A percentile compares a stretch with the other conserved stretches of the same genome.
Conservation (phyloP, 2,329 filamentous ascomycete species). For the Cytospora paraplurivora region DNA sequence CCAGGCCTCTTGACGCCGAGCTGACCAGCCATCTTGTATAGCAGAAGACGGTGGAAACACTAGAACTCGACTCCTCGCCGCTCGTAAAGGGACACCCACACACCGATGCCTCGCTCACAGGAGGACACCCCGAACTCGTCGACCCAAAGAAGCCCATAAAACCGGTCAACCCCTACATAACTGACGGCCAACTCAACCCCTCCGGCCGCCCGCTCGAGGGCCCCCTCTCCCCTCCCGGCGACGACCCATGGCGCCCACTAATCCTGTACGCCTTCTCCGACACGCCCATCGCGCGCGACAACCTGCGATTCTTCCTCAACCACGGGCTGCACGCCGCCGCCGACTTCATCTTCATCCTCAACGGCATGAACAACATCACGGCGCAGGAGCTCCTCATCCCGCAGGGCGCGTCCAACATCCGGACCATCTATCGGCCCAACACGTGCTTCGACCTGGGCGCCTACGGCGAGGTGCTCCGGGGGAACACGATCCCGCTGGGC, state of each 20-base stretch:
- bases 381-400: conserved; percentile 34
- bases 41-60: conserved; percentile 8
- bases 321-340: conserved; percentile 42
- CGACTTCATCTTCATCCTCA: conserved; percentile 45
- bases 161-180: conserved; percentile 26
- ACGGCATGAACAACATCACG: conserved; percentile 37
- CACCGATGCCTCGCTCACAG: neutral
- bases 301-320: conserved; percentile 41
- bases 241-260: conserved; percentile 33
- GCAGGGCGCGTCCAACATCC: conserved; percentile 36
- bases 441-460: conserved; percentile 42
- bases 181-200: conserved; percentile 28
- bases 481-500: conserved; percentile 13
- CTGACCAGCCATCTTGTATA: neutral
- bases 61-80: conserved; percentile 12
- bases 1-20: too few relatives aligned
- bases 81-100: neutral
- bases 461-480: conserved; percentile 39
- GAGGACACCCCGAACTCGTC: conserved; percentile 15
- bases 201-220: conserved; percentile 24
- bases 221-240: conserved; percentile 26
- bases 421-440: conserved; percentile 36
- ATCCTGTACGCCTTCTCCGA: conserved; percentile 43
- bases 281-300: conserved; percentile 37
- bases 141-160: conserved; percentile 14